Evolutionary conservation across 2,329 filamentous ascomycete species (phyloP).

Genomic region (Arthrocladium fulminans): DNA sequence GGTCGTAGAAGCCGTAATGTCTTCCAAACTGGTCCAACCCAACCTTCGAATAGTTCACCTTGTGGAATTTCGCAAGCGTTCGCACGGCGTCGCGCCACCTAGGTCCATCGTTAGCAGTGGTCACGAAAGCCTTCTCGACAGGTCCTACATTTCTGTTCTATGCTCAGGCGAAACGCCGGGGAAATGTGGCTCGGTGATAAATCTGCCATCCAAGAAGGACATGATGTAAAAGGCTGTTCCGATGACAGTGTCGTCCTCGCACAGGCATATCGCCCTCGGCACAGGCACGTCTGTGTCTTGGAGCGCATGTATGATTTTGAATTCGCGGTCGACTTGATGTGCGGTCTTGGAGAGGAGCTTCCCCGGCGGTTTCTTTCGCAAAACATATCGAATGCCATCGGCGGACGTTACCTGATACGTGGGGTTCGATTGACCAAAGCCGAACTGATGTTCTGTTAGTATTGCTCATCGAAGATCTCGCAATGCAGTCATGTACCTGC

Average conservation of each 20-base stretch:
- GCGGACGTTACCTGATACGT: conserved; percentile 82
- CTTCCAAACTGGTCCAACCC: conserved; percentile 67
- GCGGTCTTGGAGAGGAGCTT: conserved; percentile 86
- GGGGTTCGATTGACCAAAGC: conserved; percentile 94
- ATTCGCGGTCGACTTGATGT: conserved; percentile 93
- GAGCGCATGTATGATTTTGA: conserved; percentile 78
- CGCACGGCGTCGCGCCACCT: conserved; percentile 76
- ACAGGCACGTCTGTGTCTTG: conserved; percentile 73
- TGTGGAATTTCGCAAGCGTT: conserved; percentile 78
- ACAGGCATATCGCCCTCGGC: conserved; percentile 73
- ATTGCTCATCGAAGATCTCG: conserved; percentile 1
- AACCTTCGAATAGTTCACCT: conserved; percentile 57
- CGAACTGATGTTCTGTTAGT: conserved; percentile 54
- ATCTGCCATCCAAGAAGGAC: conserved; percentile 87
- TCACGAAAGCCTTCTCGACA: background rate
- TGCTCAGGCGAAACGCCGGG: conserved; percentile 61
- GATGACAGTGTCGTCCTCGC: conserved; percentile 69
- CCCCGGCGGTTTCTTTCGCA: conserved; percentile 97
- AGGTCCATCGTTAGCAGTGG: background rate
- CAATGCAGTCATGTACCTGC: conserved; percentile 52
- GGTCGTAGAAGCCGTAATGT: conserved; percentile 66
- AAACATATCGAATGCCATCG: conserved; percentile 64
- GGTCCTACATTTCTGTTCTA: conserved; percentile 57
- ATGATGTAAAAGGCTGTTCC: conserved; percentile 96
- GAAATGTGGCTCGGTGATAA: conserved; percentile 81